phyloP scores from a whole-genome alignment of 2,329 filamentous ascomycete species.

The Ophiostoma ips region DNA sequence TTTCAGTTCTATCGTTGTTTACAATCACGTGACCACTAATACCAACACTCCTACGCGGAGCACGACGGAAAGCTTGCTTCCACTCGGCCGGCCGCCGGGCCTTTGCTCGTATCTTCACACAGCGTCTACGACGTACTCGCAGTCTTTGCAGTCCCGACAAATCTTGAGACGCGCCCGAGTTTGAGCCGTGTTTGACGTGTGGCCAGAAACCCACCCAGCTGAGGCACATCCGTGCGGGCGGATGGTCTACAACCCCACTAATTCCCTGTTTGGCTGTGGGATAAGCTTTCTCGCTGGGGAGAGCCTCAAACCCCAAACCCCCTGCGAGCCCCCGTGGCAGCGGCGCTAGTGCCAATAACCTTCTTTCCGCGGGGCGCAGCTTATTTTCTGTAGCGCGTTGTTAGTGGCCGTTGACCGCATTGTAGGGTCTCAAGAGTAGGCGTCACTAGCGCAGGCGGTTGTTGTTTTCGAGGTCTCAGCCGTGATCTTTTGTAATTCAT shows the following conservation, averaged over 20 bases:
- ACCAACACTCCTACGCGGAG: too few relatives aligned
- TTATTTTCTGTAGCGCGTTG: not conserved
- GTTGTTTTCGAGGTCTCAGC: too few relatives aligned
- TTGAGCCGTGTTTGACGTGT: conserved; percentile 13
- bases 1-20: too few relatives aligned
- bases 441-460: too few relatives aligned
- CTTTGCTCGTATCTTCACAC: too few relatives aligned
- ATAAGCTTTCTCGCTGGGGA: conserved; percentile 6
- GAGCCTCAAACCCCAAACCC: conserved; percentile 13
- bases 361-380: not conserved
- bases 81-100: too few relatives aligned
- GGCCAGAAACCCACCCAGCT: conserved; percentile 2
- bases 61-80: too few relatives aligned
- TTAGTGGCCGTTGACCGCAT: not conserved
- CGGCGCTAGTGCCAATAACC: conserved; percentile 8
- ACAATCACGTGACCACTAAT: too few relatives aligned
- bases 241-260: not conserved
- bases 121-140: too few relatives aligned
- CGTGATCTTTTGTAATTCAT: too few relatives aligned
- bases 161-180: conserved; percentile 13
- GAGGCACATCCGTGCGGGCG: conserved; percentile 12
- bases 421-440: too few relatives aligned
- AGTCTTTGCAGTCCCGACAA: not conserved
- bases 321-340: not conserved
- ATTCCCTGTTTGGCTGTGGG: not conserved